Percentiles rank a stretch among this genome's conserved stretches.
These are phyloP conservation scores for Tetrapisispora taiwanensis DNA, from an alignment of 805 yeast species.

Conservation along the genomic window DNA sequence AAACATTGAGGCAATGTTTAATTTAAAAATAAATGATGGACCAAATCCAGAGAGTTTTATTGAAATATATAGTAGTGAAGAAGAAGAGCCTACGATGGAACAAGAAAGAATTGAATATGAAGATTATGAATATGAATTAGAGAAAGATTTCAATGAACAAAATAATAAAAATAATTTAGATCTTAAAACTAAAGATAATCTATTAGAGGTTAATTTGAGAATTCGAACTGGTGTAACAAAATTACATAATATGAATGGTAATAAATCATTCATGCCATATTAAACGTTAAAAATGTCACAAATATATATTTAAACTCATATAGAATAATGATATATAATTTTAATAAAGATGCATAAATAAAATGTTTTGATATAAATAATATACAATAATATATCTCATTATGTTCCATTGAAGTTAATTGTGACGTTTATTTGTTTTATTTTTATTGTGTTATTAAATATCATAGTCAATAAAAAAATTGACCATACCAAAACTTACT, in stretches of 20 bases:
- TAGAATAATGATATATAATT: too few relatives aligned
- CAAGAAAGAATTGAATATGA: background rate
- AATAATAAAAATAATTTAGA: background rate
- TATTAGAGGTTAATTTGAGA: conserved; percentile 32
- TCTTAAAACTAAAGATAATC: background rate
- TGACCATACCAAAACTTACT: too few relatives aligned
- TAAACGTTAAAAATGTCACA: conserved; percentile 1
- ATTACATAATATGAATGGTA: conserved; percentile 35
- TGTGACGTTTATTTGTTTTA: too few relatives aligned
- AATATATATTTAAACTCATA: too few relatives aligned
- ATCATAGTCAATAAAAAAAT: too few relatives aligned
- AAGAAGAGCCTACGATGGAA: background rate
- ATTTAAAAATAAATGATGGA: background rate
- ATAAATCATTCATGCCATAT: conserved; percentile 18
- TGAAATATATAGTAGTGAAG: background rate
- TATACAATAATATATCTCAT: too few relatives aligned
- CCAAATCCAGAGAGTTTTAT: background rate
- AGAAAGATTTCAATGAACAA: background rate
- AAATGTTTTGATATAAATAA: too few relatives aligned
- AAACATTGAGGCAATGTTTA: background rate
- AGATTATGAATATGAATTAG: background rate
- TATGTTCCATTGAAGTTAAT: too few relatives aligned
- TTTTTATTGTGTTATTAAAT: too few relatives aligned
- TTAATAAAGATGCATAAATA: too few relatives aligned
- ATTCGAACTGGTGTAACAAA: conserved; percentile 34